Evolutionary conservation across 2,329 filamentous ascomycete species (phyloP), one percentile per base, ranked within the genome.

Genomic region (Fusarium sp.): DNA sequence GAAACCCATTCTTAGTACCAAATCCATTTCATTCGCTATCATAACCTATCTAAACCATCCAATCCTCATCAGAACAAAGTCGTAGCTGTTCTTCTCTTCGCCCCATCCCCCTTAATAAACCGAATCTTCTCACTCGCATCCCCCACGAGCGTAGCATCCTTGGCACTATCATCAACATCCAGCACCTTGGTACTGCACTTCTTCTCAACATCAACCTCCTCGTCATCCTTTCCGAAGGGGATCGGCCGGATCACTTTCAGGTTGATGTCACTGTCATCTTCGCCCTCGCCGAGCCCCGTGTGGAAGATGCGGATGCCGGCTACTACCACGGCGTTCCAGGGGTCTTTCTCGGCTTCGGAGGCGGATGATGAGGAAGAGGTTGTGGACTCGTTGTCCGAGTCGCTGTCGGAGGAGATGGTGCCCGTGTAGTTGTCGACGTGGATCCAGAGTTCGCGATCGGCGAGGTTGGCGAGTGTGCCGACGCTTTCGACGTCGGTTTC

Each of bases 301-400:
- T 87, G 86, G 78, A 91, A 92, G 5, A 92, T 86, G n/a, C 89
- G 85, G 52, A 92, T 80, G 0, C 90, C 89, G 5, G 91, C 85
- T 15, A 91, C 87, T 7, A 84, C 87, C n/a, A 91, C 86, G 8
- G 90, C 90, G 76, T 92, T 91, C 90, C 90, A 92, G 1, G 89
- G 87, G 45, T 89, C 86, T 31, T 84, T 83, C 70, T 89, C 86
- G 55, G 87, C 87, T 70, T 88, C 85, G 56, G 90, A 88, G 71
- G 89, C 88, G 15, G 84, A 84, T 12, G 87, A 85, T n/a, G 86
- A 57, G 47, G 41, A 41, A 18, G 31, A 36, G 18, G 41, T 51
- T 17, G 44, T 45, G 15, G 65, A 64, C 26, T 54, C 45, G 18
- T 60, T 56, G 20, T 67, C 63, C 6, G 69, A 44, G 9, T 61